phyloP scores from a whole-genome alignment of 805 yeast genomes.

The Candida easanensis region DNA sequence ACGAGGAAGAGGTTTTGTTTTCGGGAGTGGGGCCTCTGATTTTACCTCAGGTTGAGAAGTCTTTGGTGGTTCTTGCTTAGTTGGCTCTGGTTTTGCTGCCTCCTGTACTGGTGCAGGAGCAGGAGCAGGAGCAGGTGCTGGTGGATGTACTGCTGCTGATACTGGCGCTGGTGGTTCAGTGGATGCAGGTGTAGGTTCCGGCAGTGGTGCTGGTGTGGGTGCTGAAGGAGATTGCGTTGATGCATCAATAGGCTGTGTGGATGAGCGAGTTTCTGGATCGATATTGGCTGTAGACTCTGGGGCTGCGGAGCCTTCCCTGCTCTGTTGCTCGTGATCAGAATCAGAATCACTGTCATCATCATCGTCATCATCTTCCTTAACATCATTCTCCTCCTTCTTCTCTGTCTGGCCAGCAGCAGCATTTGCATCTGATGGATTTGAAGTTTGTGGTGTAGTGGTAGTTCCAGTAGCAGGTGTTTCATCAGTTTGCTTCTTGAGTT shows the following conservation, averaged over 20 bases:
- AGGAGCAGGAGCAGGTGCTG: neutral
- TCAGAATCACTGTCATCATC: constrained; percentile 13
- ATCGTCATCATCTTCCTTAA: constrained; percentile 9
- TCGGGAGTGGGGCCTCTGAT: no score
- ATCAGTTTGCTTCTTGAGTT: constrained; percentile 5
- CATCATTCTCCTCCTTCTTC: constrained; percentile 1
- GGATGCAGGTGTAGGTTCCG: neutral
- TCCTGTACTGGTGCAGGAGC: neutral
- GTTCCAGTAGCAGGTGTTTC: neutral
- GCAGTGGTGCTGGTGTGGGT: neutral
- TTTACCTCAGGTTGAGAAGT: no score
- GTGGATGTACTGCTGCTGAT: neutral
- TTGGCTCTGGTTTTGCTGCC: neutral
- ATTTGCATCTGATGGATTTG: neutral
- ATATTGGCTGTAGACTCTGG: no score
- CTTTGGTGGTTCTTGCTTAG: neutral
- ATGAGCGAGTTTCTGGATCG: no score
- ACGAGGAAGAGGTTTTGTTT: constrained; percentile 4
- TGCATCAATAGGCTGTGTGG: neutral
- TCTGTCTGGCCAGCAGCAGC: neutral
- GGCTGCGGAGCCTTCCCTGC: constrained; percentile 1
- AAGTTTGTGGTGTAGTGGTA: neutral
- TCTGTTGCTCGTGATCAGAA: constrained; percentile 2
- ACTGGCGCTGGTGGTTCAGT: neutral
- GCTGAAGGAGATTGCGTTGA: neutral